These are phyloP conservation scores for Albifimbria verrucaria DNA, from an alignment of 2,329 filamentous ascomycete species.

Conservation along the genomic window DNA sequence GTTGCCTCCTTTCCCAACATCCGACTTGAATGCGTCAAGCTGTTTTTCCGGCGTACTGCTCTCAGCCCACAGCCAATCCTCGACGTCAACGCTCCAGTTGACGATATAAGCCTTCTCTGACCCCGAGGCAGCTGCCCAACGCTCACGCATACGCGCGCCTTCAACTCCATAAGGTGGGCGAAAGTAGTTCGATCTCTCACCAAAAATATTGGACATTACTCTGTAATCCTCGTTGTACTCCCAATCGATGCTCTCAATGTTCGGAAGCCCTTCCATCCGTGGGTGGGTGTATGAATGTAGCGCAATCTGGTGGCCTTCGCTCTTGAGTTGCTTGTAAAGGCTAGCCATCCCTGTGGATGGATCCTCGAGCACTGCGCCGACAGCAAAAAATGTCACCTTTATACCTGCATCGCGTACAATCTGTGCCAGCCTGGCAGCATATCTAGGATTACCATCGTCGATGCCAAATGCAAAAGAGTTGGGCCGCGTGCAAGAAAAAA, in stretches of 20 bases:
- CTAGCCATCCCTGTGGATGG: constrained; percentile 56
- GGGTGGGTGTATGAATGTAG: constrained; percentile 68
- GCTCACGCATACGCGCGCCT: constrained; percentile 63
- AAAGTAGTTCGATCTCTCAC: constrained; percentile 51
- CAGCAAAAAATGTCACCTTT: constrained; percentile 69
- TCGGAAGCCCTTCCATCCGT: constrained; percentile 57
- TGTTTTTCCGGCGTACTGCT: constrained; percentile 62
- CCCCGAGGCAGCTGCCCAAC: constrained; percentile 50
- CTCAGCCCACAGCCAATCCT: constrained; percentile 68
- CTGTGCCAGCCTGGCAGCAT: constrained; percentile 42
- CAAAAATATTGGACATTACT: constrained; percentile 39
- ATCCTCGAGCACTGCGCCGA: constrained; percentile 60
- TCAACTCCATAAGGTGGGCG: constrained; percentile 67
- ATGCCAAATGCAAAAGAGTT: constrained; percentile 72
- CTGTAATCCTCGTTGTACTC: constrained; percentile 56
- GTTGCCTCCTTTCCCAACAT: constrained; percentile 59
- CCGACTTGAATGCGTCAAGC: constrained; percentile 61
- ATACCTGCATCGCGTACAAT: constrained; percentile 60
- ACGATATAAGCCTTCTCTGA: constrained; percentile 56
- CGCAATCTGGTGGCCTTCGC: constrained; percentile 64
- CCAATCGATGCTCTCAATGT: constrained; percentile 55
- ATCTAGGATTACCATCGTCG: constrained; percentile 60
- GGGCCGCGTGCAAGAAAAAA: constrained; percentile 63
- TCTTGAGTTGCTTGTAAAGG: constrained; percentile 62
- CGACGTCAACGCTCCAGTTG: constrained; percentile 67